Evolutionary conservation across 2,329 filamentous ascomycete species (phyloP).

Genomic region (Didymella glomerata): DNA sequence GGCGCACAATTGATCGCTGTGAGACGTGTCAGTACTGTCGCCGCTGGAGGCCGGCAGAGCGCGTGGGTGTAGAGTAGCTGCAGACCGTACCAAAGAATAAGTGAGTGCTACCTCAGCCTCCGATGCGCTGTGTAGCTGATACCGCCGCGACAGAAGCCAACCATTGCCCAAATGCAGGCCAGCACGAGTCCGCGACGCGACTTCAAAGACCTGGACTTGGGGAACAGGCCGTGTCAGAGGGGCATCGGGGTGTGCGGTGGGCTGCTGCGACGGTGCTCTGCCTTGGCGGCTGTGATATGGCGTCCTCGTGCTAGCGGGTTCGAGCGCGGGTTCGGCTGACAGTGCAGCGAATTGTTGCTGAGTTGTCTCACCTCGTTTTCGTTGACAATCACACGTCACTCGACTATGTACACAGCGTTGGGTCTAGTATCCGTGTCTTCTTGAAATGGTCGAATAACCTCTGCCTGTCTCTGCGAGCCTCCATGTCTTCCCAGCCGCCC

Average conservation of each 20-base stretch:
- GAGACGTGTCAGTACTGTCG: slow-evolving; percentile 2
- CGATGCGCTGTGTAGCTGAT: slow-evolving; percentile 36
- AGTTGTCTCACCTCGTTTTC: slow-evolving; percentile 14
- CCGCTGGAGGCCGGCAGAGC: slow-evolving; percentile 8
- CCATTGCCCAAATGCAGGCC: slow-evolving; percentile 38
- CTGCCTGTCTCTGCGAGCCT: not conserved
- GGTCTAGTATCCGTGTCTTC: not conserved
- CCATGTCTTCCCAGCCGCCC: not conserved
- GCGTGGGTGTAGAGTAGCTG: slow-evolving; percentile 4
- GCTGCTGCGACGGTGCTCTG: slow-evolving; percentile 10
- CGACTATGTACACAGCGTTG: not conserved
- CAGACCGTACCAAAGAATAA: slow-evolving; percentile 16
- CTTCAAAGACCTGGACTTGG: not conserved
- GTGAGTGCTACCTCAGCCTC: slow-evolving; percentile 41
- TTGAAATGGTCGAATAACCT: not conserved
- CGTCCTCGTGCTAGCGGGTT: slow-evolving; percentile 19
- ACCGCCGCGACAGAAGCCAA: slow-evolving; percentile 33
- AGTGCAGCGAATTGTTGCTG: slow-evolving; percentile 6
- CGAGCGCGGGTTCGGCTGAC: slow-evolving; percentile 13
- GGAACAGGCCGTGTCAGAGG: slow-evolving; percentile 4
- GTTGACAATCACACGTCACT: slow-evolving; percentile 1
- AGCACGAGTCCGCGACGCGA: slow-evolving; percentile 18
- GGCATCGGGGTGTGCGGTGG: not conserved
- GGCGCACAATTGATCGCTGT: slow-evolving; percentile 17
- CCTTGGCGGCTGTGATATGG: slow-evolving; percentile 15